Base-by-base conservation (phyloP, 352 stramenopile genomes). In the Saprolegnia parasitica region DNA sequence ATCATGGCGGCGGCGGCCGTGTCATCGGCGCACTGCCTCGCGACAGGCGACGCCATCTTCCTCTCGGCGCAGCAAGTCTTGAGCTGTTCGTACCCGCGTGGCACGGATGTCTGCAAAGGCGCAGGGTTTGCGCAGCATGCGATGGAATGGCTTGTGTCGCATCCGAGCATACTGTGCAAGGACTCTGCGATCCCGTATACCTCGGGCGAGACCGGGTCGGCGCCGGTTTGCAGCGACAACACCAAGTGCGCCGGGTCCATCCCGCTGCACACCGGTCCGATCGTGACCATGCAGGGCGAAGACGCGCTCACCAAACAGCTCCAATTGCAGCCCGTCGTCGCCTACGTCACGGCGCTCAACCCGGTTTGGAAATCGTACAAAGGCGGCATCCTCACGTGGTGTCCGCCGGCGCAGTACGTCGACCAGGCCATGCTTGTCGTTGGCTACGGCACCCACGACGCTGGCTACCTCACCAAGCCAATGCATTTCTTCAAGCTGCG, bases 1-100 rank as follows among this genome's bases (percentile, higher is more conserved):
- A 80, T 83, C 56, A 74, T 75, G 1, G 73, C 75, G 16, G 65
- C 75, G 35, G 73, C 68, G 9, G 66, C 50, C 5, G 71, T 80
- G 23, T 73, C 75, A 57, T 72, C 71, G 0, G 65, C 42, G 20
- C 54, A 75, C 58, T 81, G 74, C 42, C 40, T 79, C 24, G 24
- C 65, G 11, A 72, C 46, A 18, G 57, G 56, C n/a, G 45, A 71
- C 24, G 42, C 84, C 15, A 78, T 75, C 0, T 72, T 58, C 26
- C 77, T 91, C 35, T 63, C 80, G 0, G 81, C 87, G 65, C 83
- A 91, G 68, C 76, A 91, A 72, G 77, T 89, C 66, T 85, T 91
- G 66, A 87, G 80, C 26, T 91, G 83, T 46, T 76, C 89, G 63
- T 77, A 75, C 65, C 67, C 78, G 3, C 76, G 79, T 47, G 71